phyloP scores from a whole-genome alignment of 345 rosid species.

The Eucalyptus pauciflora region DNA sequence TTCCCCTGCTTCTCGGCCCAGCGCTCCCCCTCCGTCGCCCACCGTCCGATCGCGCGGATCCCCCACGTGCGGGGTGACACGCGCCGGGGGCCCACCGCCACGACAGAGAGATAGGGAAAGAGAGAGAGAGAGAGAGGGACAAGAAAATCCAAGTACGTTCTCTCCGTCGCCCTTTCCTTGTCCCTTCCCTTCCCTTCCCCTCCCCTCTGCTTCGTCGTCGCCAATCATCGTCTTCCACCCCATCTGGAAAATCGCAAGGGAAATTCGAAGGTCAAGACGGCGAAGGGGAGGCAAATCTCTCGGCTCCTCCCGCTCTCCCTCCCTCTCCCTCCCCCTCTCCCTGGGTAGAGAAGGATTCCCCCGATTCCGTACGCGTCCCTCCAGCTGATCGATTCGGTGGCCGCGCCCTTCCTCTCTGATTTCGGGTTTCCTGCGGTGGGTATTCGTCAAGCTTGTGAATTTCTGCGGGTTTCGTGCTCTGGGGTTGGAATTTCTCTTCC shows the following conservation, averaged over 20 bases:
- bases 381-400: background rate
- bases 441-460: background rate
- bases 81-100: background rate
- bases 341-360: background rate
- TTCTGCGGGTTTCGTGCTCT: background rate
- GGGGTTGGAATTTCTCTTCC: background rate
- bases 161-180: background rate
- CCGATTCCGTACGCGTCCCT: background rate
- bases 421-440: background rate
- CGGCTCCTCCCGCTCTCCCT: background rate
- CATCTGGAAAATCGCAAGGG: background rate
- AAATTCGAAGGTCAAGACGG: background rate
- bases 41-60: background rate
- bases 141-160: background rate
- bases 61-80: background rate
- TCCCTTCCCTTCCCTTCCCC: background rate
- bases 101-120: background rate
- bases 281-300: background rate
- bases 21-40: background rate
- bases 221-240: background rate
- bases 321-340: background rate
- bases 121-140: background rate
- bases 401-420: background rate
- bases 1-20: background rate
- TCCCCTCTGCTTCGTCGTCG: background rate